Evolutionary conservation across 176 grass and related monocot species (phyloP).

Genomic region (Thinopyrum elongatum): DNA sequence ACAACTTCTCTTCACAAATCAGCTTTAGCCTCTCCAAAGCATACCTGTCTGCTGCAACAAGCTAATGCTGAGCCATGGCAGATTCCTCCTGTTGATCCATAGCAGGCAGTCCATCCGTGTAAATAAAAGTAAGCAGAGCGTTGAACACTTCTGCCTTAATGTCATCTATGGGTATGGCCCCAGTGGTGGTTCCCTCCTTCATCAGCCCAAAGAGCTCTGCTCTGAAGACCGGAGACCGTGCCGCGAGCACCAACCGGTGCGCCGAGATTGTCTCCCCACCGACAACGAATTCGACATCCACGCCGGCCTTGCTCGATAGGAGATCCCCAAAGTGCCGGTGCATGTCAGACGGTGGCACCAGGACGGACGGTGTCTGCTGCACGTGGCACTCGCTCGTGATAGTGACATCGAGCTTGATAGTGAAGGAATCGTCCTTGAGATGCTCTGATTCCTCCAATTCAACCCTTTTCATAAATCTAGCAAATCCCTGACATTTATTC

Average conservation of each 20-base stretch:
- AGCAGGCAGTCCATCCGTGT: neutral
- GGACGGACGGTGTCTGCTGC: neutral
- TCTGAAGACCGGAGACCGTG: neutral
- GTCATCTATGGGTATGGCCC: neutral
- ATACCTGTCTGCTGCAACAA: neutral
- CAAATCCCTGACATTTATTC: neutral
- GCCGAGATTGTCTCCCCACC: neutral
- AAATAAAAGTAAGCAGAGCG: neutral
- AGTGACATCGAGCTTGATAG: neutral
- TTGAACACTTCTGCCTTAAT: conserved; percentile 21
- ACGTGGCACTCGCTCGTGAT: neutral
- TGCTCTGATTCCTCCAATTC: neutral
- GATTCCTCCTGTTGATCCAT: neutral
- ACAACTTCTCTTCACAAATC: neutral
- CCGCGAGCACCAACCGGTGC: neutral
- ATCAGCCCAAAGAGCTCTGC: neutral
- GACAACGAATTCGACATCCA: neutral
- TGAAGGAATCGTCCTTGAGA: conserved; percentile 18
- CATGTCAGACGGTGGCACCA: conserved; percentile 25
- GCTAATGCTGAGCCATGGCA: neutral
- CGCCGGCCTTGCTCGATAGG: neutral
- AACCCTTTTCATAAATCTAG: neutral
- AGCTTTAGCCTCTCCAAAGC: neutral
- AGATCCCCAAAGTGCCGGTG: conserved; percentile 35
- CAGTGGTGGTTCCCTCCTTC: too few relatives aligned